These are phyloP conservation scores for Aureobasidium melanogenum DNA, from an alignment of 2,329 filamentous ascomycete genomes.

Conservation along the genomic window DNA sequence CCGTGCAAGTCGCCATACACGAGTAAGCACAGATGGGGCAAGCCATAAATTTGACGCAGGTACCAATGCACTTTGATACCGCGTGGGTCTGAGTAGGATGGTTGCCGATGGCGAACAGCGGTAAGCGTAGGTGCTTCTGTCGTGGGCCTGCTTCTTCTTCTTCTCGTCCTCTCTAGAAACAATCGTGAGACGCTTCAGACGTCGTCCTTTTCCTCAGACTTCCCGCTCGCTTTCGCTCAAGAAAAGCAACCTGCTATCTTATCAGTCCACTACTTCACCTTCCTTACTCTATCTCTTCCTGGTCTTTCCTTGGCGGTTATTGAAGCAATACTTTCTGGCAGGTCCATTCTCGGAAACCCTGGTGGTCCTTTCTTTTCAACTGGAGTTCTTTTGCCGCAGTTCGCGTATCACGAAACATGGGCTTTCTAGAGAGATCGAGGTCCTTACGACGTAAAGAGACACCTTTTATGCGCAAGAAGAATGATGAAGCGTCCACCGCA, in stretches of 20 bases:
- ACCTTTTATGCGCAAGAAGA: slow-evolving; percentile 9
- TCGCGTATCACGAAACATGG: slow-evolving; percentile 6
- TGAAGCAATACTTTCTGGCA: background rate
- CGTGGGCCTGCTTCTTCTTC: background rate
- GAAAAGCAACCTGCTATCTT: background rate
- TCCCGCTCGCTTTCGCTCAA: background rate
- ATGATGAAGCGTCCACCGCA: slow-evolving; percentile 8
- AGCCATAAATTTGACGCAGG: slow-evolving; percentile 6
- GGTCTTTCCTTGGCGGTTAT: background rate
- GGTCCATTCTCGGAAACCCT: background rate
- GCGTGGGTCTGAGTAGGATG: background rate
- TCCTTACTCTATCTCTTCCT: background rate
- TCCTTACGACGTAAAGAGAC: slow-evolving; percentile 14
- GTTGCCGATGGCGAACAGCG: slow-evolving; percentile 10
- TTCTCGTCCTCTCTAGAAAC: slow-evolving; percentile 6
- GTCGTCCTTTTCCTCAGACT: background rate
- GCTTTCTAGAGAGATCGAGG: slow-evolving; percentile 15
- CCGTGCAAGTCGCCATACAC: slow-evolving; percentile 8
- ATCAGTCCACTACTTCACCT: background rate
- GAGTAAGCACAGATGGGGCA: slow-evolving; percentile 11
- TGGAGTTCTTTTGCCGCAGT: background rate
- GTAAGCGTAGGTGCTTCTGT: background rate
- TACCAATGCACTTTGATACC: slow-evolving; percentile 8
- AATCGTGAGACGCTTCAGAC: slow-evolving; percentile 9
- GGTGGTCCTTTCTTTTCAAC: background rate